Percentiles rank a stretch among this genome's conserved stretches.
These are phyloP conservation scores for Metschnikowia henanensis DNA, from an alignment of 805 yeast genomes.

Conservation along the genomic window DNA sequence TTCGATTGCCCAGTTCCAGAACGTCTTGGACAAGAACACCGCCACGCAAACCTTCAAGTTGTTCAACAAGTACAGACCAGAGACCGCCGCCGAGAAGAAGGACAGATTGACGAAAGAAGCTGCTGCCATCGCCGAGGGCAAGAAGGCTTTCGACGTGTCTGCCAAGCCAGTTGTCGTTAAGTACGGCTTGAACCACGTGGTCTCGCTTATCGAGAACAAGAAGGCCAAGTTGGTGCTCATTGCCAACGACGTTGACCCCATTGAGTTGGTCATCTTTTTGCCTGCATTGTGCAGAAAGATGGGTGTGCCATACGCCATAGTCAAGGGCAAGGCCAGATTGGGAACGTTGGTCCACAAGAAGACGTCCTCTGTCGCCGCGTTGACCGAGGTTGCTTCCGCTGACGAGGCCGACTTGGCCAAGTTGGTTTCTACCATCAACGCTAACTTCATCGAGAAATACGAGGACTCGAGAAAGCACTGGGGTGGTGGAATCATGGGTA, in stretches of 20 bases:
- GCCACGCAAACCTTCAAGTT: conserved; percentile 96
- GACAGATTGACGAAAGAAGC: conserved; percentile 99
- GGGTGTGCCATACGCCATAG: conserved; percentile 99
- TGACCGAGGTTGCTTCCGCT: conserved; percentile 92
- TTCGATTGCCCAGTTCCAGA: conserved; percentile 94
- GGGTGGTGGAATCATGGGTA: conserved; percentile 99
- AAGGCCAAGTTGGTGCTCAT: conserved; percentile 96
- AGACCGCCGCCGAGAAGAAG: conserved; percentile 95
- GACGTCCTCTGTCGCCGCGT: conserved; percentile 96
- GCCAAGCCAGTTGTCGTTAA: conserved; percentile 96
- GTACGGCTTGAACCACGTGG: conserved; percentile 99
- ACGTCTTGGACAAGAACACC: conserved; percentile 97
- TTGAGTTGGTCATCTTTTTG: conserved; percentile 93
- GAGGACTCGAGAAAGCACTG: conserved; percentile 97
- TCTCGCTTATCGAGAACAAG: conserved; percentile 95
- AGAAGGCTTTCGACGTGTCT: conserved; percentile 94
- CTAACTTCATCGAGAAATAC: conserved; percentile 91
- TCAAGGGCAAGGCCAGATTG: conserved; percentile 98
- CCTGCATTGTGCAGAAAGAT: conserved; percentile 99
- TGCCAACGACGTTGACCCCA: conserved; percentile 99
- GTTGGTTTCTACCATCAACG: conserved; percentile 87
- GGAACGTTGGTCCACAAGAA: conserved; percentile 97
- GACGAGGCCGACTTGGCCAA: conserved; percentile 95
- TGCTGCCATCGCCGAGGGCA: conserved; percentile 98
- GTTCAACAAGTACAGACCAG: conserved; percentile 99